phyloP scores from a whole-genome alignment of 2,329 filamentous ascomycete species.

The Trichophyton simii region DNA sequence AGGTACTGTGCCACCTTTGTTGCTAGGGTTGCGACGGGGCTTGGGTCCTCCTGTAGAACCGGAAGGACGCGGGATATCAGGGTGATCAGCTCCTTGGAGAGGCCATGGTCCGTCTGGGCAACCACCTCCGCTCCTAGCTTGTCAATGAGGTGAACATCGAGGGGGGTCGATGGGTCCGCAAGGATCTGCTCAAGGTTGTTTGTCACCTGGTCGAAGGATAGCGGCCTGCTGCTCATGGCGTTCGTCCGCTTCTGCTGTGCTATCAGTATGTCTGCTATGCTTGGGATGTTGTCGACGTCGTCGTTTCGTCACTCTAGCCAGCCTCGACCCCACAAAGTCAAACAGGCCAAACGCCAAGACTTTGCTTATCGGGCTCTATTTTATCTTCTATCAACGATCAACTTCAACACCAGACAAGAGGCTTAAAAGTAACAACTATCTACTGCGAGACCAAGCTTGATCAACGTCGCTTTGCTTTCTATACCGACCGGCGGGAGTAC shows the following conservation, averaged over 20 bases:
- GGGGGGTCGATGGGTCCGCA: slow-evolving; percentile 31
- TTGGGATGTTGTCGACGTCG: too few relatives aligned
- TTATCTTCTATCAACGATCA: neutral
- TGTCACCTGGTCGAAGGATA: slow-evolving; percentile 25
- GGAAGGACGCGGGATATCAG: slow-evolving; percentile 41
- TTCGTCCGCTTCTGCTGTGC: neutral
- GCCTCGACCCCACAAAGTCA: slow-evolving; percentile 10
- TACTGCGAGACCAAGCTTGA: neutral
- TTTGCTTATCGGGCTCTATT: neutral
- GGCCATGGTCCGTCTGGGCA: slow-evolving; percentile 22
- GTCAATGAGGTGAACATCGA: slow-evolving; percentile 40
- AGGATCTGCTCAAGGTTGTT: slow-evolving; percentile 35
- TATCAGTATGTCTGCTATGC: too few relatives aligned
- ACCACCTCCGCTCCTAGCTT: slow-evolving; percentile 36
- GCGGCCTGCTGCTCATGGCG: slow-evolving; percentile 24
- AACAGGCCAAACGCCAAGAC: slow-evolving; percentile 11
- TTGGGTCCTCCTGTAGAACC: slow-evolving; percentile 45
- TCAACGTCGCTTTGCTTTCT: neutral
- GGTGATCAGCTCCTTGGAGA: slow-evolving; percentile 30
- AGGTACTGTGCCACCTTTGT: slow-evolving; percentile 38
- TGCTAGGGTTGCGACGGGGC: slow-evolving; percentile 42
- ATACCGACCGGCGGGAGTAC: neutral
- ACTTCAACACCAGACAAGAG: neutral
- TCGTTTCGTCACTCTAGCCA: too few relatives aligned
- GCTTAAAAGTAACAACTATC: neutral